phyloP scores from a whole-genome alignment of 768 basidiomycete species.

The Pleurotus platypus region DNA sequence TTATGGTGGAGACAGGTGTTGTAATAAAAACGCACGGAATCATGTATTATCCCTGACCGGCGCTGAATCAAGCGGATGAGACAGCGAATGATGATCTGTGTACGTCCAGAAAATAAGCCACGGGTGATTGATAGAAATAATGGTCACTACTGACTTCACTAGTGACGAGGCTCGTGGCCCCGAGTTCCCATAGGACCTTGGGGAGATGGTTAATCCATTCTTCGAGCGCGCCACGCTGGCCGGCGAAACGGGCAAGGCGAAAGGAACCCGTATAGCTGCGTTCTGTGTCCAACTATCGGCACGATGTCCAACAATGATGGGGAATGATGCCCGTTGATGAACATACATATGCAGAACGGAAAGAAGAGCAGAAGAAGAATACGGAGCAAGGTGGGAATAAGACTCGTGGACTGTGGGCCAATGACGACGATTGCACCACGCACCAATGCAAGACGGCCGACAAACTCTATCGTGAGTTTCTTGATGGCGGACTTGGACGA shows the following conservation, averaged over 20 bases:
- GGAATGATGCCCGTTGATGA: background rate
- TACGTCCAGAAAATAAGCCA: slow-evolving; percentile 9
- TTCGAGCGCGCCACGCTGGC: slow-evolving; percentile 32
- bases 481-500: slow-evolving; percentile 64
- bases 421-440: slow-evolving; percentile 16
- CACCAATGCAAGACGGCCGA: slow-evolving; percentile 69
- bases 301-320: background rate
- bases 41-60: slow-evolving; percentile 37
- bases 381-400: background rate
- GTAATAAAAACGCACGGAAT: slow-evolving; percentile 34
- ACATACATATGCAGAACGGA: background rate
- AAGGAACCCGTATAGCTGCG: slow-evolving; percentile 49
- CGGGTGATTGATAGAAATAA: background rate
- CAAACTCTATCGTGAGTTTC: slow-evolving; percentile 67
- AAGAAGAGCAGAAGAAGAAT: background rate
- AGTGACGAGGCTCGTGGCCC: slow-evolving; percentile 45
- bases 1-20: slow-evolving; percentile 8
- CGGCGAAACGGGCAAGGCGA: slow-evolving; percentile 24
- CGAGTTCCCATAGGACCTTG: slow-evolving; percentile 82
- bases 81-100: slow-evolving; percentile 54
- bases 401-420: background rate
- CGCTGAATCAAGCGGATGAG: slow-evolving; percentile 62
- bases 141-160: slow-evolving; percentile 51
- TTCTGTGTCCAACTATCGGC: slow-evolving; percentile 55
- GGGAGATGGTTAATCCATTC: slow-evolving; percentile 79